Evolutionary conservation across 371 early-diverging fungal genomes (phyloP).

Genomic region (Mucor lusitanicus): DNA sequence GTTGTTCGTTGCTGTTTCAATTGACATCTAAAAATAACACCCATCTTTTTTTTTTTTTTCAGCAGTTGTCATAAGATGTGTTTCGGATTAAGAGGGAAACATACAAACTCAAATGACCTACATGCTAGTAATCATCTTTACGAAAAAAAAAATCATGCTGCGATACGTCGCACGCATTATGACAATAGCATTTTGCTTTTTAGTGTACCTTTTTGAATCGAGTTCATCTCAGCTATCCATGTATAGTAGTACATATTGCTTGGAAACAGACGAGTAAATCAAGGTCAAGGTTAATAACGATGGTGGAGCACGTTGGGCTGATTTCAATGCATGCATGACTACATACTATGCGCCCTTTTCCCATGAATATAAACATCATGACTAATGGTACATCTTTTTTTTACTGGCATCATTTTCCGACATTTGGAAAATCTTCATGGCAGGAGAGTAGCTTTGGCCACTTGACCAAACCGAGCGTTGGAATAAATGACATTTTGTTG

Average conservation of each 20-base stretch:
- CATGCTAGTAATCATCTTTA: no score
- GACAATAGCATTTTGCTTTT: neutral
- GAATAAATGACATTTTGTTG: slow-evolving; percentile 1
- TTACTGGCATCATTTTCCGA: neutral
- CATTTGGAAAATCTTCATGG: neutral
- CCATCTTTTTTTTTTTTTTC: no score
- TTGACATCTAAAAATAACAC: no score
- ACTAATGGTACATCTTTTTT: neutral
- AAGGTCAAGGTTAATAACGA: neutral
- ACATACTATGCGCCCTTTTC: neutral
- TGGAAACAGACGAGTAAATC: neutral
- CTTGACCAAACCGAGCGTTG: neutral
- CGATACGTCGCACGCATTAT: no score
- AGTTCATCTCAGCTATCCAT: neutral
- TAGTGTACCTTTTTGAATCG: neutral
- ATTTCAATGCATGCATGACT: neutral
- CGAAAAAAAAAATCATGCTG: no score
- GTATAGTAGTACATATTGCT: neutral
- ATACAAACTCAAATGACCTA: no score
- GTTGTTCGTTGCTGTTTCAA: no score
- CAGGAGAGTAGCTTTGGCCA: neutral
- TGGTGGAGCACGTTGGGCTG: neutral
- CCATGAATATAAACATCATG: neutral
- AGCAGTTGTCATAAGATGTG: no score
- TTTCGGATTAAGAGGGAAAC: no score